Percentiles rank a stretch among this genome's conserved stretches.
Evolutionary conservation across 1,284 basidiomycete genomes (phyloP).

Genomic region (Microbotryum saponariae): DNA sequence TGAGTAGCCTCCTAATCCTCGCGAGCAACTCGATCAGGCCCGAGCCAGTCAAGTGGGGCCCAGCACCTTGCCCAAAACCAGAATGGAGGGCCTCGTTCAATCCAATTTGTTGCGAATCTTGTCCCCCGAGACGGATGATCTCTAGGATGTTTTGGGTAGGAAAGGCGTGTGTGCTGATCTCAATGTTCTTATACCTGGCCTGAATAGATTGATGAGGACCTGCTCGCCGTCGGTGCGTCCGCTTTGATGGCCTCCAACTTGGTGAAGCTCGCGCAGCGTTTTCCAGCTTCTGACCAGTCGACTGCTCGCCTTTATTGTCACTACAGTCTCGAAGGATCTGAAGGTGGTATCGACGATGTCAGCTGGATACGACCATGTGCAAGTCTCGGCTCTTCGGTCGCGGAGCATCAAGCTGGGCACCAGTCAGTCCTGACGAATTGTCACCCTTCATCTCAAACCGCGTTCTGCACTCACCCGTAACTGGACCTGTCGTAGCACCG

Average conservation of each 20-base stretch:
- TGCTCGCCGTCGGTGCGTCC: constrained; percentile 45
- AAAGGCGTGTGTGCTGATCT: neutral
- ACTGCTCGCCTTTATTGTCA: too few relatives aligned
- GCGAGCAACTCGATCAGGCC: too few relatives aligned
- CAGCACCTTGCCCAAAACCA: neutral
- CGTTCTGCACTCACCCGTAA: neutral
- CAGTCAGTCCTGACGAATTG: constrained; percentile 48
- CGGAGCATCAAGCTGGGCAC: constrained; percentile 72
- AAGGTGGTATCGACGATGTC: constrained; percentile 76
- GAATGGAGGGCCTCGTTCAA: too few relatives aligned
- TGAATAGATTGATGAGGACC: constrained; percentile 59
- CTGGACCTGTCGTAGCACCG: constrained; percentile 2
- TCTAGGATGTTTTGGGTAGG: neutral
- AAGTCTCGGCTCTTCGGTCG: constrained; percentile 55
- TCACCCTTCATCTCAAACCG: neutral
- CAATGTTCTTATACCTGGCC: neutral
- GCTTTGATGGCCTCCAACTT: too few relatives aligned
- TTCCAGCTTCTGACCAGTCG: too few relatives aligned
- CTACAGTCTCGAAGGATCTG: constrained; percentile 40
- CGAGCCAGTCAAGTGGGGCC: too few relatives aligned
- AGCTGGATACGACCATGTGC: constrained; percentile 62
- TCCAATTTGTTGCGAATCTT: neutral
- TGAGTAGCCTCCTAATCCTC: constrained; percentile 18
- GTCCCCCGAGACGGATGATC: neutral
- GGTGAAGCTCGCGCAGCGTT: too few relatives aligned